phyloP scores from a whole-genome alignment of 2,329 filamentous ascomycete genomes.

The Cladophialophora chaetospira region DNA sequence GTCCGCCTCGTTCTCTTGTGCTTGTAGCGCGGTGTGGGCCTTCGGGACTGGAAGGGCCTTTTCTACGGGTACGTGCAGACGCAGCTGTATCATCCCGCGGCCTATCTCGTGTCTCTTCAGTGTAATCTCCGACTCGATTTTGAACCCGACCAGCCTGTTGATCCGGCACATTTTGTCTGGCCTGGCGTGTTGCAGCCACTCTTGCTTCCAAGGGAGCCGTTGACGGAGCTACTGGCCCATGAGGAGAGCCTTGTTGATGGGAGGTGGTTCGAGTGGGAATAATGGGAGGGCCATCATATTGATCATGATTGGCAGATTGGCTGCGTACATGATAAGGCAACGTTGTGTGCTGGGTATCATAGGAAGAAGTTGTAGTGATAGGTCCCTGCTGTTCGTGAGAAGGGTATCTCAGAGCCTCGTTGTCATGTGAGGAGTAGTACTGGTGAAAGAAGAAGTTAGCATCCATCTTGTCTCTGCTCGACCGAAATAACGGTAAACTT shows the following conservation, averaged over 20 bases:
- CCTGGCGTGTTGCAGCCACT: constrained; percentile 44
- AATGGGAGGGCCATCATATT: constrained; percentile 65
- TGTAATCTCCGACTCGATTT: constrained; percentile 44
- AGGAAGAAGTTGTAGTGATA: constrained; percentile 17
- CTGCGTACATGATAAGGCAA: constrained; percentile 36
- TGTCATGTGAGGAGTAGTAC: constrained; percentile 21
- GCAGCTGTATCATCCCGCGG: constrained; percentile 38
- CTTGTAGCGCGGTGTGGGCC: constrained; percentile 46
- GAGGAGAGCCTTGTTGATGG: constrained; percentile 54
- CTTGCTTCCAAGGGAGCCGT: constrained; percentile 40
- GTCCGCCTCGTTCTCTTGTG: constrained; percentile 44
- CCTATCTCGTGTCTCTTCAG: constrained; percentile 46
- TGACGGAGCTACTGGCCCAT: constrained; percentile 42
- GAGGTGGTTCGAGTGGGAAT: constrained; percentile 83
- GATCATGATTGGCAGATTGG: constrained; percentile 45
- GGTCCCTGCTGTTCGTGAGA: constrained; percentile 17
- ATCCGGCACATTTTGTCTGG: constrained; percentile 38
- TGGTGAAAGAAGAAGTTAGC: constrained; percentile 11
- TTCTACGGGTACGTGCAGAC: constrained; percentile 48
- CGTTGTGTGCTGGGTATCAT: constrained; percentile 19
- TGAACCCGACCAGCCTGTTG: constrained; percentile 39
- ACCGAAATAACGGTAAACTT: constrained; percentile 4
- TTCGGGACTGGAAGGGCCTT: constrained; percentile 51
- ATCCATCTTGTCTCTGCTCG: neutral
- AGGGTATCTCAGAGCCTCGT: constrained; percentile 16